A percentile compares a stretch with the other conserved stretches of the same genome.
Evolutionary conservation across 2,329 filamentous ascomycete species (phyloP).

Genomic region (Colletotrichum magnum): DNA sequence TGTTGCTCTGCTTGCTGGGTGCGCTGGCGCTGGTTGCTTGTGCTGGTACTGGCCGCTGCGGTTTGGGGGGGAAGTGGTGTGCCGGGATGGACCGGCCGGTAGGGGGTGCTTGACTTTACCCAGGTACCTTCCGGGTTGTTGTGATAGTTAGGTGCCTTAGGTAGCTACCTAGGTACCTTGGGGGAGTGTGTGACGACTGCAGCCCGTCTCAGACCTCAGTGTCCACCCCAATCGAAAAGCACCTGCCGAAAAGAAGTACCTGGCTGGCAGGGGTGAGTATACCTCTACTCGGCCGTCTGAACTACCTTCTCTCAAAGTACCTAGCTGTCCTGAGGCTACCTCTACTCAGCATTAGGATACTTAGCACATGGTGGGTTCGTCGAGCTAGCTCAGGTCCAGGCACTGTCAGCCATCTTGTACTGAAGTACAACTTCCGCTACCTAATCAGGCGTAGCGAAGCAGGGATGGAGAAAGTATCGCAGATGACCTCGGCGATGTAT

Average conservation of each 20-base stretch:
- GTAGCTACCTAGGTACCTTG: not conserved
- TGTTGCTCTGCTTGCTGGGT: slow-evolving; percentile 25
- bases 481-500: not conserved
- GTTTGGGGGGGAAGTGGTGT: slow-evolving; percentile 4
- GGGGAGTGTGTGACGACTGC: slow-evolving; percentile 30
- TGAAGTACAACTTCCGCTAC: not conserved
- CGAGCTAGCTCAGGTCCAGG: not conserved
- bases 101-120: slow-evolving; percentile 20
- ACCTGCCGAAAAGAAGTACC: slow-evolving; percentile 31
- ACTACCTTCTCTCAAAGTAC: slow-evolving; percentile 20
- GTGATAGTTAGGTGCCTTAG: no score
- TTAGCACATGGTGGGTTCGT: not conserved
- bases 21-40: slow-evolving; percentile 15
- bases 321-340: not conserved
- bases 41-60: slow-evolving; percentile 1
- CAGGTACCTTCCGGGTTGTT: no score
- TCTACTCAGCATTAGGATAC: slow-evolving; percentile 1
- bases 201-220: slow-evolving; percentile 32
- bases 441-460: not conserved
- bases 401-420: slow-evolving; percentile 2
- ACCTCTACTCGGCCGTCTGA: not conserved
- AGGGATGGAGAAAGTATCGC: not conserved
- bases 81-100: slow-evolving; percentile 32
- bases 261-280: slow-evolving; percentile 23
- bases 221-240: slow-evolving; percentile 14